Percentiles rank a stretch among this genome's conserved stretches.
Conservation (phyloP, 2,329 filamentous ascomycete species). For the Penicillium sp. region DNA sequence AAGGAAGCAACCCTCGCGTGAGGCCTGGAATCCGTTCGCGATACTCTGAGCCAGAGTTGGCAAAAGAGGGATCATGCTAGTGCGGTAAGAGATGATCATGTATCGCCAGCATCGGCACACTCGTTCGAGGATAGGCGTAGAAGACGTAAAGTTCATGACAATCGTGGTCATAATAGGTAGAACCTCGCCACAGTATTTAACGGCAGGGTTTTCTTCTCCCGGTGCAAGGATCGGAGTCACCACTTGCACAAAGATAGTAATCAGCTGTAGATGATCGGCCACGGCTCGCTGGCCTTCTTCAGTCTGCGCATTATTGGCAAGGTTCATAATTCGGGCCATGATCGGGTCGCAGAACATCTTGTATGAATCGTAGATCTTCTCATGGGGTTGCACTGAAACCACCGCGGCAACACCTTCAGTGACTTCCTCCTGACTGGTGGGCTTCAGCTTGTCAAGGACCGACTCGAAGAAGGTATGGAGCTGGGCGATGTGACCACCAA, state of each 20-base stretch:
- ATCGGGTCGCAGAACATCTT: slow-evolving; percentile 94
- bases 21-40: slow-evolving; percentile 77
- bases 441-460: slow-evolving; percentile 80
- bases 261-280: slow-evolving; percentile 88
- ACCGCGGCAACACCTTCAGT: slow-evolving; percentile 94
- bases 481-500: slow-evolving; percentile 79
- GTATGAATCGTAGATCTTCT: slow-evolving; percentile 77
- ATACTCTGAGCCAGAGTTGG: slow-evolving; percentile 85
- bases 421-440: slow-evolving; percentile 87
- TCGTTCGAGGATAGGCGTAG: slow-evolving; percentile 85
- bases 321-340: slow-evolving; percentile 76
- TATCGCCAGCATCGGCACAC: slow-evolving; percentile 94
- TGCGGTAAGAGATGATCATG: slow-evolving; percentile 95
- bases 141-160: slow-evolving; percentile 80
- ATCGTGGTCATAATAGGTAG: slow-evolving; percentile 85
- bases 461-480: slow-evolving; percentile 91
- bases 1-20: slow-evolving; percentile 93
- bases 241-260: slow-evolving; percentile 83
- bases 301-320: slow-evolving; percentile 80
- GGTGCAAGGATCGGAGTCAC: slow-evolving; percentile 72
- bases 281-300: slow-evolving; percentile 81
- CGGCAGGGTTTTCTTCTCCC: slow-evolving; percentile 77
- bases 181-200: slow-evolving; percentile 94
- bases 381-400: slow-evolving; percentile 76
- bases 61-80: slow-evolving; percentile 79